These are phyloP conservation scores for Neonectria hederae DNA, from an alignment of 2,329 filamentous ascomycete genomes.

Conservation along the genomic window DNA sequence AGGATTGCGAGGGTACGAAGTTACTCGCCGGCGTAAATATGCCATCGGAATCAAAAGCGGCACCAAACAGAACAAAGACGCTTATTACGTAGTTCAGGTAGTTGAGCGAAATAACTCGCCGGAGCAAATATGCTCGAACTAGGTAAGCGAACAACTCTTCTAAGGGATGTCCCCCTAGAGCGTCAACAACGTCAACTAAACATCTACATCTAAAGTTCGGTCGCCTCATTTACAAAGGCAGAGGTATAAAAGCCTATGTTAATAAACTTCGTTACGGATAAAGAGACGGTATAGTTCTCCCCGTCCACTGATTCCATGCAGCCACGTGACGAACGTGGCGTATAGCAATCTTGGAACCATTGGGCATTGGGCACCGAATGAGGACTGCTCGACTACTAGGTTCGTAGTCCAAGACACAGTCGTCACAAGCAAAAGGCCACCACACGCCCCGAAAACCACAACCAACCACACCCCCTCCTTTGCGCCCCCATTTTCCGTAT, in stretches of 20 bases:
- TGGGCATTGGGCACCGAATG: constrained; percentile 33
- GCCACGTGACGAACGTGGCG: neutral
- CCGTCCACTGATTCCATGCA: neutral
- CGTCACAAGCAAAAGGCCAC: constrained; percentile 34
- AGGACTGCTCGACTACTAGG: constrained; percentile 27
- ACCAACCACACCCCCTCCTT: constrained; percentile 1
- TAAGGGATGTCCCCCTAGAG: neutral
- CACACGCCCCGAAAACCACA: constrained; percentile 28
- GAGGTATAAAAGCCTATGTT: no score
- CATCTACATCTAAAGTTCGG: neutral
- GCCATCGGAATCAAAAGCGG: no score
- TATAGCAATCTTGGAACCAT: constrained; percentile 28
- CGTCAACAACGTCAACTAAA: neutral
- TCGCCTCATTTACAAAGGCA: neutral
- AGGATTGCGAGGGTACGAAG: neutral
- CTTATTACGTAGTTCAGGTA: neutral
- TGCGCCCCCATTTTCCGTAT: constrained; percentile 22
- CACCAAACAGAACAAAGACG: neutral
- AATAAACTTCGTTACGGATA: neutral
- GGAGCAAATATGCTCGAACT: neutral
- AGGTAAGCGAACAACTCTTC: neutral
- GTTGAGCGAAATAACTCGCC: neutral
- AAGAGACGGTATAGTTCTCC: neutral
- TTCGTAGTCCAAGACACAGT: constrained; percentile 35
- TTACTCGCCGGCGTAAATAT: neutral